Percentiles rank a stretch among this genome's conserved stretches.
These are phyloP conservation scores for Cystobasidium sp. DNA, from an alignment of 1,284 basidiomycete species.

Conservation along the genomic window DNA sequence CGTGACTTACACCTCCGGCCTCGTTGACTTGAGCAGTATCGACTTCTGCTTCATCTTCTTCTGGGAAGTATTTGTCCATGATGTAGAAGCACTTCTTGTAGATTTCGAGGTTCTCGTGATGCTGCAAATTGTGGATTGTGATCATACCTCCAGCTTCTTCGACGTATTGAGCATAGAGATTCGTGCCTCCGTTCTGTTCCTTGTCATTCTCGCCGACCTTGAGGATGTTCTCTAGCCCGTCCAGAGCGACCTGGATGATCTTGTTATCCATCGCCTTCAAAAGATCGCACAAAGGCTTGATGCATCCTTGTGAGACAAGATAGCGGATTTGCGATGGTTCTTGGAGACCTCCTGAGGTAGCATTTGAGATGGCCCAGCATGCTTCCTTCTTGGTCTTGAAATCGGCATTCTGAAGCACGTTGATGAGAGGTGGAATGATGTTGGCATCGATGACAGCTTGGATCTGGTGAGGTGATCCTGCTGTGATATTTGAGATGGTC, in stretches of 20 bases:
- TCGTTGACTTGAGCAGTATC: conserved; percentile 81
- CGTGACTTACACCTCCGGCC: conserved; percentile 61
- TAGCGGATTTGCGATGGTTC: conserved; percentile 98
- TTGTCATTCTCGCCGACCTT: conserved; percentile 98
- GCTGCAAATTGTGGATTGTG: conserved; percentile 97
- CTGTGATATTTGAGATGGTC: conserved; percentile 99
- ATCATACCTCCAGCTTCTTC: conserved; percentile 99
- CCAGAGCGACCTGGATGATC: conserved; percentile 96
- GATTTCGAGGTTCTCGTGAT: conserved; percentile 99
- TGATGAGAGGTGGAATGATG: conserved; percentile 96
- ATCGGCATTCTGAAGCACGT: conserved; percentile 95
- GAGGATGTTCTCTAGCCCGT: conserved; percentile 97
- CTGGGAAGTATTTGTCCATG: conserved; percentile 74
- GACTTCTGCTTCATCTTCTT: conserved; percentile 69
- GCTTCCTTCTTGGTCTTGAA: conserved; percentile 99
- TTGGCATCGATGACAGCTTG: conserved; percentile 74
- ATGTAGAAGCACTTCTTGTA: conserved; percentile 99
- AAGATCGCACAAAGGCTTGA: conserved; percentile 96
- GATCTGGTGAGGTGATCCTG: conserved; percentile 94
- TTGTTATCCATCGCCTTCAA: conserved; percentile 99
- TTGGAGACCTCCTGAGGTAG: conserved; percentile 95
- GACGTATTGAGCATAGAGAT: conserved; percentile 91
- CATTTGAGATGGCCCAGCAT: conserved; percentile 99
- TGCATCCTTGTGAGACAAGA: conserved; percentile 95
- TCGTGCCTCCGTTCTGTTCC: conserved; percentile 76